These are phyloP conservation scores for Dipodascus albidus DNA, from an alignment of 805 yeast species.

Conservation along the genomic window DNA sequence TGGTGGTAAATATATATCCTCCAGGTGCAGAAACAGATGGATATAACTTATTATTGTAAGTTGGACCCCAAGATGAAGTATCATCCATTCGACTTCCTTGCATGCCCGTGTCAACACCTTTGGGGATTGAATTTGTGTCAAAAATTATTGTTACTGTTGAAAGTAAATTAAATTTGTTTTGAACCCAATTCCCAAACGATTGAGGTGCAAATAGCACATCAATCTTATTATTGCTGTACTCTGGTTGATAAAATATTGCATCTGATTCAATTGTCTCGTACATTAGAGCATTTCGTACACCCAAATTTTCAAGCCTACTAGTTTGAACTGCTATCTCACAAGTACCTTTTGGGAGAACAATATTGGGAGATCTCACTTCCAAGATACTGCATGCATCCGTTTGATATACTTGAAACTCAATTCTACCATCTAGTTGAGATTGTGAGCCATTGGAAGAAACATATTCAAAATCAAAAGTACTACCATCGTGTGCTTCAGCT, in stretches of 20 bases:
- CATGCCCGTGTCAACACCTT: not conserved
- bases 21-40: constrained; percentile 18
- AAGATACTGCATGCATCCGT: not conserved
- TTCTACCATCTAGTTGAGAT: not conserved
- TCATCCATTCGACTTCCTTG: not conserved
- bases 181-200: not conserved
- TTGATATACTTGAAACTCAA: not conserved
- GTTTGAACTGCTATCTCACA: not conserved
- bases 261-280: not conserved
- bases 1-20: constrained; percentile 12
- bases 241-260: not conserved
- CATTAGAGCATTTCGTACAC: not conserved
- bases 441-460: not conserved
- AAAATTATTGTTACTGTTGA: not conserved
- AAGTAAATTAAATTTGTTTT: too few relatives aligned
- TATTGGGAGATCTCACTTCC: not conserved
- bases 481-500: not conserved
- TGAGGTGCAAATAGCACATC: not conserved
- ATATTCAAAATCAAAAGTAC: not conserved
- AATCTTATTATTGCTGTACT: not conserved
- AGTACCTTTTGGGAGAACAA: not conserved
- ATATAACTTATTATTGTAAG: constrained; percentile 14
- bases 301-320: not conserved
- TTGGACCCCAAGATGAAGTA: constrained; percentile 16
- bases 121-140: not conserved